phyloP scores from a whole-genome alignment of 306 rosid species.

The Cajanus cajan region DNA sequence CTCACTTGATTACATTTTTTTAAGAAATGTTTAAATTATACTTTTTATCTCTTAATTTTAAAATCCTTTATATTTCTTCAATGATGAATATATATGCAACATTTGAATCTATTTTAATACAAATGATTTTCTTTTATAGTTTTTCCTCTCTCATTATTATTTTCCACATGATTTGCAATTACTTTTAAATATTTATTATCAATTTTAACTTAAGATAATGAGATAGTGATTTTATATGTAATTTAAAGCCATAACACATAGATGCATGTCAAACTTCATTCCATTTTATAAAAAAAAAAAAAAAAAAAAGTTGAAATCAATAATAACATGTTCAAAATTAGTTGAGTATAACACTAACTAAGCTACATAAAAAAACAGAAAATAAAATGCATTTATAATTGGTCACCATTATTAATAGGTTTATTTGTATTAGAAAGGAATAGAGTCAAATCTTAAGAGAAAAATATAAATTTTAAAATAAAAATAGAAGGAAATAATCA shows the following conservation, averaged over 20 bases:
- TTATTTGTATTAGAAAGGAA: neutral
- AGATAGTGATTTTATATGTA: neutral
- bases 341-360: neutral
- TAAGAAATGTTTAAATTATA: neutral
- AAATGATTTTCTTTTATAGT: neutral
- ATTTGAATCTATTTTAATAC: neutral
- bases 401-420: neutral
- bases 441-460: neutral
- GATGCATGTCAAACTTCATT: neutral
- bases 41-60: neutral
- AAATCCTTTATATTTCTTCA: neutral
- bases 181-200: neutral
- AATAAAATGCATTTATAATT: neutral
- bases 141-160: neutral
- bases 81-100: neutral
- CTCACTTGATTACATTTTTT: slow-evolving; percentile 26
- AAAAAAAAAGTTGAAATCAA: neutral
- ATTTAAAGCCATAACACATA: neutral
- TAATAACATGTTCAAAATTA: neutral
- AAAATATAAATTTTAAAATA: neutral
- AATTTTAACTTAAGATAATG: neutral
- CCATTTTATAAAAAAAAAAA: neutral
- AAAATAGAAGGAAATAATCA: neutral
- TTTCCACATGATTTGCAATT: neutral
- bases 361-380: neutral